phyloP scores from a whole-genome alignment of 2,329 filamentous ascomycete species.

The Epichloe hybrida region DNA sequence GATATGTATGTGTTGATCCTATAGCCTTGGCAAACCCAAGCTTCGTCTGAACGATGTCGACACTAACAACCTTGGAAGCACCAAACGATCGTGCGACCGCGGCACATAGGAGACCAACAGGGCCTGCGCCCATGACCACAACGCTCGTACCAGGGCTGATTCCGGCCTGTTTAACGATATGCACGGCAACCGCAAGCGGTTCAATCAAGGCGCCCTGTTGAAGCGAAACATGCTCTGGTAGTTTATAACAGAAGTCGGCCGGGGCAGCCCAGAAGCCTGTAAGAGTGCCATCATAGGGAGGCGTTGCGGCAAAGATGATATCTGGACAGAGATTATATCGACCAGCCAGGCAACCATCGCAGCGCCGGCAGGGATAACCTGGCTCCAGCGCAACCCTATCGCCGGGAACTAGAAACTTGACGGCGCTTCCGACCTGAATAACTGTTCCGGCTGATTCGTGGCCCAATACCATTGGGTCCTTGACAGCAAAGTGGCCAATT shows the following conservation, averaged over 20 bases:
- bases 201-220: conserved; percentile 55
- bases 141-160: too few species aligned
- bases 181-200: conserved; percentile 73
- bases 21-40: conserved; percentile 66
- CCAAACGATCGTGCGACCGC: conserved; percentile 76
- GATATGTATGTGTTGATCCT: conserved; percentile 57
- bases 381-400: conserved; percentile 56
- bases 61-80: conserved; percentile 64
- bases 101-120: conserved; percentile 67
- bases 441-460: conserved; percentile 52
- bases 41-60: conserved; percentile 72
- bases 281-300: conserved; percentile 36
- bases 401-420: conserved; percentile 27
- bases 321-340: conserved; percentile 52
- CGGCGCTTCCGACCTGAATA: conserved; percentile 40
- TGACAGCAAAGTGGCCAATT: conserved; percentile 49
- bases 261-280: conserved; percentile 49
- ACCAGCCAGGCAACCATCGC: conserved; percentile 44
- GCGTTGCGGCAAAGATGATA: conserved; percentile 33
- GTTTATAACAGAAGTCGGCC: conserved; percentile 44
- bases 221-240: conserved; percentile 43
- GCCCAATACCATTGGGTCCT: conserved; percentile 50
- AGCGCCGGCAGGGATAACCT: conserved; percentile 47
- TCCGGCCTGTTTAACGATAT: conserved; percentile 58
- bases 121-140: too few species aligned